A percentile compares a stretch with the other conserved stretches of the same genome.
Evolutionary conservation across 805 yeast genomes (phyloP).

Genomic region (Zygoascus bituminiphila): DNA sequence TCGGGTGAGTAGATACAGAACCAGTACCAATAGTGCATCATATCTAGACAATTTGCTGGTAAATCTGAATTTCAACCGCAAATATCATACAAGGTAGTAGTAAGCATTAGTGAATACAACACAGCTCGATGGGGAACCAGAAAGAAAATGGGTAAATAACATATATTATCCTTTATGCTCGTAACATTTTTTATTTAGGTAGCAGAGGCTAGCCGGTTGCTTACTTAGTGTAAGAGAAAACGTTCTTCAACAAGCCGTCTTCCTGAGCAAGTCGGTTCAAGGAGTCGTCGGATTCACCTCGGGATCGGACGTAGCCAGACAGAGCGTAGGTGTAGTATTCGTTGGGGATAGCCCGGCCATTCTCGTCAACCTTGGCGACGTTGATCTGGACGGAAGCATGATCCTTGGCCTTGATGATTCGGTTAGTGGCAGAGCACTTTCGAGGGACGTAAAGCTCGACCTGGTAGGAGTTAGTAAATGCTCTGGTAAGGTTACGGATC

Average conservation of each 20-base stretch:
- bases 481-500: not conserved
- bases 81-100: not conserved
- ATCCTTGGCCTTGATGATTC: slow-evolving; percentile 99
- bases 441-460: slow-evolving; percentile 99
- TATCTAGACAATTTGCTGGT: not conserved
- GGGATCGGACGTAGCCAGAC: slow-evolving; percentile 93
- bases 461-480: slow-evolving; percentile 45
- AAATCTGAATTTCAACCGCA: slow-evolving; percentile 2
- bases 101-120: no score
- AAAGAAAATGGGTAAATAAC: not conserved
- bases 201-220: not conserved
- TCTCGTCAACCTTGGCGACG: slow-evolving; percentile 96
- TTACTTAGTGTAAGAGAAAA: slow-evolving; percentile 34
- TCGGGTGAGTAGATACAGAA: not conserved
- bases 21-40: not conserved
- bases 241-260: slow-evolving; percentile 93
- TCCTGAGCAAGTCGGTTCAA: slow-evolving; percentile 98
- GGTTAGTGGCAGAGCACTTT: slow-evolving; percentile 99
- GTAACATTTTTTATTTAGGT: slow-evolving; percentile 1
- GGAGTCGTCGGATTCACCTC: slow-evolving; percentile 99
- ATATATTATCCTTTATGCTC: not conserved
- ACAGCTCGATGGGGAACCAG: no score
- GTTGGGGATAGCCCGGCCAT: slow-evolving; percentile 91
- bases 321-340: slow-evolving; percentile 91
- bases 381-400: slow-evolving; percentile 98